Base-by-base conservation (phyloP, 2,329 filamentous ascomycete genomes). In the Aspergillus sp. region DNA sequence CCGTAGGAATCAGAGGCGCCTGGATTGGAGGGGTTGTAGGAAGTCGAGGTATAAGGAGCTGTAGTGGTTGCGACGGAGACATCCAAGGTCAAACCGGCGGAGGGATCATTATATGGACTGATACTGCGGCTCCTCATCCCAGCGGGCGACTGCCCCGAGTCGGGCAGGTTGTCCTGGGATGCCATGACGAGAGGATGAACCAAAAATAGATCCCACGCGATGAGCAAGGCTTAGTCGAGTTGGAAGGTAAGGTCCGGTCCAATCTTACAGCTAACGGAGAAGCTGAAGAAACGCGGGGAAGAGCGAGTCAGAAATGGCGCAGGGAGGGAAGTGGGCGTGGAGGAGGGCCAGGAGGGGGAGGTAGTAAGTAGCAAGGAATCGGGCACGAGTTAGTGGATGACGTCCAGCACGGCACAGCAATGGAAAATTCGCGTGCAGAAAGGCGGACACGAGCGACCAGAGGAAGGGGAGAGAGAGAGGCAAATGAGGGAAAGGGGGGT, bases 81-180 rank as follows among this genome's bases (percentile, higher is more conserved):
- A 62, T 78, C 74, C 44, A 79, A 61, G 52, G 71, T 71, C 57
- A 77, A 68, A 8, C 73, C 65, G 23, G 70, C 54, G 49, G 69
- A 65, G 36, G 68, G 66, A 57, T 76, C 70, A 36, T 76, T 71
- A 68, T 75, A 78, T 39, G 75, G 76, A 71, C 78, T 80, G 68
- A 78, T 70, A 62, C 74, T 75, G 64, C 75, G 77, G 70, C 69
- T 73, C 61, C 75, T 73, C 68, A 73, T 68, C 58, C 71, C 71
- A 49, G 65, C 71, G 52, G 73, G 67, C 55, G 77, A 77, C 63
- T 73, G 71, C 58, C 73, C 76, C 64, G 76, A 70, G 57, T 72
- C 67, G 42, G 70, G 72, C 58, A 68, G 68, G 57, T 66, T 66
- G 44, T 73, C 70, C 61, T 73, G 72, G 39, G 73, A 73, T 59